phyloP scores from a whole-genome alignment of 805 yeast genomes.

The Candida nitratophila region DNA sequence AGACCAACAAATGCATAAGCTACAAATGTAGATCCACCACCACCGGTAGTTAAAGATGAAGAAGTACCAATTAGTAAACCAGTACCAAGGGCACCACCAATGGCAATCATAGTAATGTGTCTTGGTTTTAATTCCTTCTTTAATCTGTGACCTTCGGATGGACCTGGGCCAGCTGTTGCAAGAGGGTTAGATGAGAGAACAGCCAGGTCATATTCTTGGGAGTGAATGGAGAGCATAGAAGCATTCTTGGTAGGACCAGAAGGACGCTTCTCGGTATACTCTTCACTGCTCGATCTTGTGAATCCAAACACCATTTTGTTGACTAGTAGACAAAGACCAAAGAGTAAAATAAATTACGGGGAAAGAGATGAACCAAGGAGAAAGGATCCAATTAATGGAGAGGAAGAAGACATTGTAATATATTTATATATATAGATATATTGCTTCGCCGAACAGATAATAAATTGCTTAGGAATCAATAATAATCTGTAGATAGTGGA shows the following conservation, averaged over 20 bases:
- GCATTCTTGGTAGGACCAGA: neutral
- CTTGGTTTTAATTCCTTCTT: conserved; percentile 40
- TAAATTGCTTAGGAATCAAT: too few relatives aligned
- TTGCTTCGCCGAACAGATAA: too few relatives aligned
- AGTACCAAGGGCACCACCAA: conserved; percentile 81
- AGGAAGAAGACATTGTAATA: neutral
- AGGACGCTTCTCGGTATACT: neutral
- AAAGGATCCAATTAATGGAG: too few relatives aligned
- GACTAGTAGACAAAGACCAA: too few relatives aligned
- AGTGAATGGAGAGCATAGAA: conserved; percentile 21
- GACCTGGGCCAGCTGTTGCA: conserved; percentile 23
- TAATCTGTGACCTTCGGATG: conserved; percentile 37
- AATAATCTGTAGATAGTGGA: too few relatives aligned
- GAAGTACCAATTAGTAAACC: conserved; percentile 78
- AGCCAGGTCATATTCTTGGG: conserved; percentile 41
- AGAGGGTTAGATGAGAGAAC: conserved; percentile 39
- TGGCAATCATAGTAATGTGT: conserved; percentile 56
- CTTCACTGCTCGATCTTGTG: neutral
- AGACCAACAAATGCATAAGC: conserved; percentile 68
- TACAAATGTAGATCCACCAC: conserved; percentile 57
- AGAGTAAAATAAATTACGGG: neutral
- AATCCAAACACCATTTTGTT: neutral
- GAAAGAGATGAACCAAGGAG: too few relatives aligned
- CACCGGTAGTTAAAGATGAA: conserved; percentile 59
- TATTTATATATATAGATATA: too few relatives aligned